Base-by-base conservation (phyloP, 164 flowering plant genomes). In the Vitis rupestris region DNA sequence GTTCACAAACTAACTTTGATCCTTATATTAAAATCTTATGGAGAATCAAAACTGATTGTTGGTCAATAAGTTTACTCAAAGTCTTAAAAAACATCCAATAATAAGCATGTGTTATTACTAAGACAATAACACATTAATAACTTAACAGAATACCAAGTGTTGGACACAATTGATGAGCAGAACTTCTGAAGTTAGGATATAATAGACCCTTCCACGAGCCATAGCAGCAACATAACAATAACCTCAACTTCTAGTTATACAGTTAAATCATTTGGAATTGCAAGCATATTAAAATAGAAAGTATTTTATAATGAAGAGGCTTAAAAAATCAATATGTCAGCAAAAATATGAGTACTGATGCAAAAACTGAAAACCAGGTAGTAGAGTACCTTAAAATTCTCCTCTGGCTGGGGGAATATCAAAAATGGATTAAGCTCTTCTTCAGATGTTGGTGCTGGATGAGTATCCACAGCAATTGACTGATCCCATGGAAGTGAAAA, bases 401-500 rank as follows among this genome's bases (percentile, higher is more conserved):
- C 93, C 72, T 84, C 88, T 14, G 99, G 99, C n/a, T 75, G 78
- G 66, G 97, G 97, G 59, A 95, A 95, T 73, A 86, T 87, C 48
- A 75, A 52, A 72, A 78, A 91, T 31, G 99, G 99, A 76, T 91
- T 91, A 61, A 91, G 76, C 58, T 91, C 97, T 82, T 95, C 99
- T 75, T 95, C 98, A 70, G 89, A 57, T 16, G 84, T 86, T 64
- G 74, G 78, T 15, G 71, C 69, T 55, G 85, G 68, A 74, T 83
- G 62, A 72, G 79, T 60, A 61, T 69, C 86, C 48, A 62, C 78
- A 64, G 74, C 74, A 59, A 47, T 60, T 14, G 52, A 66, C 78
- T 84, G 76, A 3, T 78, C 93, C 95, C 90, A 69, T 31, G 79
- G 1, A 65, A 29, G 11, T 16, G 10, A 30, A 64, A 61, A 8